A percentile compares a stretch with the other conserved stretches of the same genome.
These are phyloP conservation scores for Gremmenia infestans DNA, from an alignment of 2,329 filamentous ascomycete species.

Conservation along the genomic window DNA sequence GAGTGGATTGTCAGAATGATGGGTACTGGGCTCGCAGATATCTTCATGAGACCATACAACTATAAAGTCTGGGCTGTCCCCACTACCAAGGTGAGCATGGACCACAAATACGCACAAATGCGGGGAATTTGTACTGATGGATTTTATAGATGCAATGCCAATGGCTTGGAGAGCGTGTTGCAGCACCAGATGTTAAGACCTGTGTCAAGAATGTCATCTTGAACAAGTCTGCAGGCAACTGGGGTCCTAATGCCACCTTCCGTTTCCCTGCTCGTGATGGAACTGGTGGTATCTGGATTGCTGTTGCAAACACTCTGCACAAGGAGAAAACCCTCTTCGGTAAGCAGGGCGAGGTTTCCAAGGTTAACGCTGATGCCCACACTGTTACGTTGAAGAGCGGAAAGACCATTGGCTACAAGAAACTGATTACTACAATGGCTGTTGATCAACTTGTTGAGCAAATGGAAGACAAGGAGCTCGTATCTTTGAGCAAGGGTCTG, in stretches of 20 bases:
- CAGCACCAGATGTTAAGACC: constrained; percentile 89
- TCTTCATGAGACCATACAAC: constrained; percentile 99
- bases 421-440: constrained; percentile 93
- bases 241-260: constrained; percentile 98
- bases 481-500: constrained; percentile 79
- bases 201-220: constrained; percentile 93
- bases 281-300: constrained; percentile 98
- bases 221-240: constrained; percentile 92
- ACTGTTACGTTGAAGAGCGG: constrained; percentile 77
- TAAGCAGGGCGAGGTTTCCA: constrained; percentile 75
- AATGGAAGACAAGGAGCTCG: constrained; percentile 83
- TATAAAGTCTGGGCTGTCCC: constrained; percentile 99
- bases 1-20: constrained; percentile 96
- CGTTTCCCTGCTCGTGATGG: constrained; percentile 93
- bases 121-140: constrained; percentile 2
- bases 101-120: background rate
- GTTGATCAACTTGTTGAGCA: constrained; percentile 82
- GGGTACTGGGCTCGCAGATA: constrained; percentile 81
- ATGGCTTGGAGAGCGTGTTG: constrained; percentile 98
- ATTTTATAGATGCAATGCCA: constrained; percentile 87
- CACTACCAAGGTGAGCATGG: constrained; percentile 72
- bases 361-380: constrained; percentile 83
- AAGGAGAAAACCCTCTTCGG: constrained; percentile 90
- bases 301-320: constrained; percentile 87
- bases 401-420: constrained; percentile 83